Percentiles rank a stretch among this genome's conserved stretches.
These are phyloP conservation scores for Solanum stenotomum DNA, from an alignment of 257 asterid species.

Conservation along the genomic window DNA sequence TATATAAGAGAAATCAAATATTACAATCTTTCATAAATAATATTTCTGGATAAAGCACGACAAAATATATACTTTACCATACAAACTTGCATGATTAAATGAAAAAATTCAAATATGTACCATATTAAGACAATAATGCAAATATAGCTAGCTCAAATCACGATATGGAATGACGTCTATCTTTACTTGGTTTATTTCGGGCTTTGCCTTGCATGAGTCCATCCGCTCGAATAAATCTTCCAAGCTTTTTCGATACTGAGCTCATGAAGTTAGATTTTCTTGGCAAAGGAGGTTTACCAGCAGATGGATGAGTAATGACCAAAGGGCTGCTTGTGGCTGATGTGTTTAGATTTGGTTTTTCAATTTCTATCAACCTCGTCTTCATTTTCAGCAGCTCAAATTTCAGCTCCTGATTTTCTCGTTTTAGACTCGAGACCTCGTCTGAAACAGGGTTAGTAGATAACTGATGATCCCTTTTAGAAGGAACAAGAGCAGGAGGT, in stretches of 20 bases:
- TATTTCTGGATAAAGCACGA: background rate
- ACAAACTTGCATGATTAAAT: background rate
- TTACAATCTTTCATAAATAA: background rate
- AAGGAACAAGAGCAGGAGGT: slow-evolving; percentile 21
- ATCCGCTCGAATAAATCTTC: slow-evolving; percentile 43
- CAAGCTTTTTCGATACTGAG: slow-evolving; percentile 57
- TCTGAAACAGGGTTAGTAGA: slow-evolving; percentile 18
- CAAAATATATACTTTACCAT: background rate
- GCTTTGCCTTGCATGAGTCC: slow-evolving; percentile 28
- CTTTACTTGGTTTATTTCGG: slow-evolving; percentile 46
- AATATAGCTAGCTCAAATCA: slow-evolving; percentile 18
- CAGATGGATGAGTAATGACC: slow-evolving; percentile 11
- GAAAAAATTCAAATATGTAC: background rate
- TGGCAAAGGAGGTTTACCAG: slow-evolving; percentile 57
- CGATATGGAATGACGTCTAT: slow-evolving; percentile 72
- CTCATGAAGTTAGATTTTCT: slow-evolving; percentile 45
- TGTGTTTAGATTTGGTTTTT: slow-evolving; percentile 17
- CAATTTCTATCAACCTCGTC: slow-evolving; percentile 45
- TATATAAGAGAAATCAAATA: background rate
- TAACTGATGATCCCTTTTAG: slow-evolving; percentile 14
- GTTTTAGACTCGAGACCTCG: slow-evolving; percentile 36
- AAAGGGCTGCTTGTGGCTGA: slow-evolving; percentile 27
- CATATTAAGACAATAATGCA: background rate
- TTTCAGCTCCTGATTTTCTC: slow-evolving; percentile 69
- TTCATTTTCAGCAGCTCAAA: slow-evolving; percentile 50